Evolutionary conservation across 257 asterid genomes (phyloP).

Genomic region (Solanum neorickii): DNA sequence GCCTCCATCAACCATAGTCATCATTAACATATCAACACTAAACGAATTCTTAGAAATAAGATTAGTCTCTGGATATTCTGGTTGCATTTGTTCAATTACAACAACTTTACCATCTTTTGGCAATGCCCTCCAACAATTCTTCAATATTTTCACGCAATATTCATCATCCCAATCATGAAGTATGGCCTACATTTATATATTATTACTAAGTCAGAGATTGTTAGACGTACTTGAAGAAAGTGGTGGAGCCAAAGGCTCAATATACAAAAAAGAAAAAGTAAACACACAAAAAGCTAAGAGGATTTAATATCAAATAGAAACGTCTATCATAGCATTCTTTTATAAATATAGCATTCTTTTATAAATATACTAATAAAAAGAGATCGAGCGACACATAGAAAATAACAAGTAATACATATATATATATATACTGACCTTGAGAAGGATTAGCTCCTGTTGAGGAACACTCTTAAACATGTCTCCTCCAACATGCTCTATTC

Average conservation of each 20-base stretch:
- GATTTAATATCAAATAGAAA: not conserved
- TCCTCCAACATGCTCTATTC: slow-evolving; percentile 8
- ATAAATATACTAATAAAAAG: not conserved
- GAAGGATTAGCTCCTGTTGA: slow-evolving; percentile 1
- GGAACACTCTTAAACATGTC: slow-evolving; percentile 13
- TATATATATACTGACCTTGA: not conserved
- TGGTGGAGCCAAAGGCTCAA: not conserved
- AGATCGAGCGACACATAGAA: not conserved
- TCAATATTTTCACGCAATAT: slow-evolving; percentile 5
- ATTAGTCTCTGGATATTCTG: slow-evolving; percentile 4
- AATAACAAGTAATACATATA: not conserved
- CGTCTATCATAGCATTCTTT: not conserved
- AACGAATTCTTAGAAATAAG: not conserved
- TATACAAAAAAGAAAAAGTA: too few species aligned
- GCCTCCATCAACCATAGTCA: slow-evolving; percentile 9
- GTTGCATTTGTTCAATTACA: slow-evolving; percentile 3
- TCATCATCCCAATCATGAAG: slow-evolving; percentile 23
- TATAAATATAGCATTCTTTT: not conserved
- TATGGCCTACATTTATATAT: not conserved
- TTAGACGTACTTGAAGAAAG: not conserved
- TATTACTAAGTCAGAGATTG: not conserved
- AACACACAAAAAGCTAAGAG: not conserved
- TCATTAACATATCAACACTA: slow-evolving; percentile 2
- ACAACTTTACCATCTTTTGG: slow-evolving; percentile 11
- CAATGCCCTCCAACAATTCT: slow-evolving; percentile 9